Evolutionary conservation across 345 rosid species (phyloP).

Genomic region (Heritiera fomes): DNA sequence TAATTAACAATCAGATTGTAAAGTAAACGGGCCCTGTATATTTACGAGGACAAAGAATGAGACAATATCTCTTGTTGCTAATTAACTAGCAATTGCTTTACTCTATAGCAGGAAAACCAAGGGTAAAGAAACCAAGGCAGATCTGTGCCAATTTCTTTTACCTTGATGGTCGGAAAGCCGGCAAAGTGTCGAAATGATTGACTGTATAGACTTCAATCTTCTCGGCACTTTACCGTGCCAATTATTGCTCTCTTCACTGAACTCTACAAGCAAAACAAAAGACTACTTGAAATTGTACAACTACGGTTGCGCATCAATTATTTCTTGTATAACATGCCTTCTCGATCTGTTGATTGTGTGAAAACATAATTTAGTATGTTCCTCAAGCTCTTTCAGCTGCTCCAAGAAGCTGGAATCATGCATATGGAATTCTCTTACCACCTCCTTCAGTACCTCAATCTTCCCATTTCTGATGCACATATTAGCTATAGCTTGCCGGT

Average conservation of each 20-base stretch:
- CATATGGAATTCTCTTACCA: slow-evolving; percentile 49
- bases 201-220: too few relatives aligned
- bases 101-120: too few relatives aligned
- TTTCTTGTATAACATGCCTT: slow-evolving; percentile 54
- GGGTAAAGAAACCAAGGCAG: too few relatives aligned
- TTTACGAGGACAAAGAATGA: background rate
- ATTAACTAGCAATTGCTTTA: too few relatives aligned
- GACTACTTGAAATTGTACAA: background rate
- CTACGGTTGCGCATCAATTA: slow-evolving; percentile 24
- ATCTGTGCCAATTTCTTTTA: too few relatives aligned
- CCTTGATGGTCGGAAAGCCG: too few relatives aligned
- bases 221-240: too few relatives aligned
- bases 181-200: too few relatives aligned
- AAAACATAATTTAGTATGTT: slow-evolving; percentile 64
- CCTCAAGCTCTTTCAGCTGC: slow-evolving; percentile 78
- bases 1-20: background rate
- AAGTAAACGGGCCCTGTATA: background rate
- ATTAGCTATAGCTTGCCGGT: slow-evolving; percentile 48
- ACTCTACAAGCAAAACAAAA: background rate
- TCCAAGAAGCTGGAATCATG: slow-evolving; percentile 56
- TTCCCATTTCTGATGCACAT: slow-evolving; percentile 56
- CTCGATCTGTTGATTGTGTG: slow-evolving; percentile 79
- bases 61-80: background rate
- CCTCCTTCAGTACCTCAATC: slow-evolving; percentile 57
- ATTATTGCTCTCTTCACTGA: background rate